phyloP scores from a whole-genome alignment of 306 rosid genomes.

The Bauhinia variegata region DNA sequence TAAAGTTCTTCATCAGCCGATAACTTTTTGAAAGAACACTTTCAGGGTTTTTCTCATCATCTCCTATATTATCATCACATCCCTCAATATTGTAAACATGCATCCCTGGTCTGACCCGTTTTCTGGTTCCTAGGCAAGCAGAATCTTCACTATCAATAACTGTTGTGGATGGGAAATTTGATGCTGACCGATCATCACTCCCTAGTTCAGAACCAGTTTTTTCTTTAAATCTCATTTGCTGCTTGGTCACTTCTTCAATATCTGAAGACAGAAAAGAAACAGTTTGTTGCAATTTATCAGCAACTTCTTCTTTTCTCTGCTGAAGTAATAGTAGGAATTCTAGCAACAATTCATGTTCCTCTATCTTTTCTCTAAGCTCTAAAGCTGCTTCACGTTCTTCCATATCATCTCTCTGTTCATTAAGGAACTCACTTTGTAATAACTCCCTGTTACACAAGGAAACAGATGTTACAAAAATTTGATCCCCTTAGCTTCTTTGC shows the following conservation, averaged over 20 bases:
- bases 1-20: constrained; percentile 86
- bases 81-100: constrained; percentile 50
- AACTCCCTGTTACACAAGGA: constrained; percentile 69
- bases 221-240: constrained; percentile 63
- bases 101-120: constrained; percentile 67
- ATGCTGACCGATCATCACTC: constrained; percentile 54
- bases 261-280: constrained; percentile 83
- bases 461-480: constrained; percentile 37
- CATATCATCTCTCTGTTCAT: constrained; percentile 74
- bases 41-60: constrained; percentile 49
- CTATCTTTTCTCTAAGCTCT: constrained; percentile 77
- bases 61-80: constrained; percentile 62
- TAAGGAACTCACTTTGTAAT: constrained; percentile 81
- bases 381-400: constrained; percentile 88
- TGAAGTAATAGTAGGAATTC: constrained; percentile 80
- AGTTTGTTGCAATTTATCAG: constrained; percentile 79
- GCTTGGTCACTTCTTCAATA: constrained; percentile 81
- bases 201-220: constrained; percentile 52
- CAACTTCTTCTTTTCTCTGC: constrained; percentile 77
- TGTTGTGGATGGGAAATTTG: constrained; percentile 63
- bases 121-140: constrained; percentile 64
- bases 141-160: constrained; percentile 60
- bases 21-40: constrained; percentile 61
- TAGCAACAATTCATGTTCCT: constrained; percentile 83
- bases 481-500: constrained; percentile 2